Base-by-base conservation (phyloP, 1,139 yeast species). In the Taphrina betulina region DNA sequence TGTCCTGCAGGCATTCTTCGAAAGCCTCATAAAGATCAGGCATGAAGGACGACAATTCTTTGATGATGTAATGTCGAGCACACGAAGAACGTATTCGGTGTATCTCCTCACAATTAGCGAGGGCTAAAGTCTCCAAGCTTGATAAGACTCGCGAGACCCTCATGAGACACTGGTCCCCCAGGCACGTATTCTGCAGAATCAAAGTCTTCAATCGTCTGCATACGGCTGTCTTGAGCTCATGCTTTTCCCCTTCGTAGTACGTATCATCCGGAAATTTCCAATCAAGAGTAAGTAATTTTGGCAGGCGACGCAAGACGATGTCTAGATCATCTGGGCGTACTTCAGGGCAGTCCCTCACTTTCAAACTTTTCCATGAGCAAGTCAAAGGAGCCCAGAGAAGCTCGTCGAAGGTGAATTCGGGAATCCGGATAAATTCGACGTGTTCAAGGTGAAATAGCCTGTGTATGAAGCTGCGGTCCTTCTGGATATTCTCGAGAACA, bases 321-420 rank as follows among this genome's bases (percentile, higher is more conserved):
- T 43, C 48, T 10, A 43, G 38, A 20, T 43, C 48, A 20, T 43
- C 29, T n/a, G 48, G 38, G 5, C 48, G 48, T 37, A 43, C 20
- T 7, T 29, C 38, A 3, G 36, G 37, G 16, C 48, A 43, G n/a
- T 43, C 8, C 8, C 31, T 19, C n/a, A 43, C 48, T 12, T 8
- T 14, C 10, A 43, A 33, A 12, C 7, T 17, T 17, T 19, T 29
- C 48, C 48, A 43, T 16, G 29, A 31, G 28, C 29, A 19, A n/a
- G 17, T 28, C 16, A 19, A 10, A 8, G 38, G 16, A n/a, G 38
- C 38, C 16, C 16, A 7, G 20, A 20, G 29, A 22, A 43, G 38
- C 38, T 29, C 34, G 8, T 14, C 10, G 28, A 43, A 43, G 19
- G 29, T 37, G 19, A 43, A 26, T 31, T 43, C 22, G 8, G 48